Conservation (phyloP, 73 alveolate genomes). For the Urostyla sp. region DNA sequence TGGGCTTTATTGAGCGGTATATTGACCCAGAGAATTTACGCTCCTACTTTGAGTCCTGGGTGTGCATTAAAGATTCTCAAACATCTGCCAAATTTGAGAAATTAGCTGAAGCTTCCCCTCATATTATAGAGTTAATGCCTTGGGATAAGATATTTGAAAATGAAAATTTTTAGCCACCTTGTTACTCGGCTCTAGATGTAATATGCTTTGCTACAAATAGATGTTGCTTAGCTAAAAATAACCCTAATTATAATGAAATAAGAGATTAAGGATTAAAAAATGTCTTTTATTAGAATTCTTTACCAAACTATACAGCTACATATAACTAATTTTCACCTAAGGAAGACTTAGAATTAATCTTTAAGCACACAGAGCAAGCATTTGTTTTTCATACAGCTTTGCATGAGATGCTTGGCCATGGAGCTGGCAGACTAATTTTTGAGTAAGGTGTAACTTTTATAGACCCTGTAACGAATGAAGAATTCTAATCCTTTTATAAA, state of each 20-base stretch:
- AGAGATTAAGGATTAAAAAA: conserved; percentile 89
- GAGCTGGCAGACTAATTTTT: conserved; percentile 88
- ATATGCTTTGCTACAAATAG: conserved; percentile 87
- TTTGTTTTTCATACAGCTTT: conserved; percentile 77
- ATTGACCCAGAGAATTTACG: conserved; percentile 90
- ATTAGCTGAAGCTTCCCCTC: conserved; percentile 56
- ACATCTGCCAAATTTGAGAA: conserved; percentile 69
- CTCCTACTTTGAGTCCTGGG: conserved; percentile 89
- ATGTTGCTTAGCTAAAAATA: conserved; percentile 86
- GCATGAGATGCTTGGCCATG: conserved; percentile 93
- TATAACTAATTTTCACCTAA: conserved; percentile 71
- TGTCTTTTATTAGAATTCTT: conserved; percentile 78
- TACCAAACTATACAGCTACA: conserved; percentile 62
- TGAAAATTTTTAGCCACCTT: conserved; percentile 72
- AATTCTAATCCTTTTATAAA: conserved; percentile 75
- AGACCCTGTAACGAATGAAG: conserved; percentile 89
- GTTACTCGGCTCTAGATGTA: conserved; percentile 87
- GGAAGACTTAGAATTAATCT: conserved; percentile 72
- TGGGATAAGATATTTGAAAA: conserved; percentile 94
- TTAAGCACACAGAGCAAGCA: conserved; percentile 68
- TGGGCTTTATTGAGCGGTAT: conserved; percentile 86
- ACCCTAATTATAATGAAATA: conserved; percentile 92
- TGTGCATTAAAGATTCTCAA: conserved; percentile 84
- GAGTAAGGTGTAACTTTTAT: conserved; percentile 74
- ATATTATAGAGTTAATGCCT: conserved; percentile 67